phyloP scores from a whole-genome alignment of 2,329 filamentous ascomycete genomes.

The Exophiala calicioides region DNA sequence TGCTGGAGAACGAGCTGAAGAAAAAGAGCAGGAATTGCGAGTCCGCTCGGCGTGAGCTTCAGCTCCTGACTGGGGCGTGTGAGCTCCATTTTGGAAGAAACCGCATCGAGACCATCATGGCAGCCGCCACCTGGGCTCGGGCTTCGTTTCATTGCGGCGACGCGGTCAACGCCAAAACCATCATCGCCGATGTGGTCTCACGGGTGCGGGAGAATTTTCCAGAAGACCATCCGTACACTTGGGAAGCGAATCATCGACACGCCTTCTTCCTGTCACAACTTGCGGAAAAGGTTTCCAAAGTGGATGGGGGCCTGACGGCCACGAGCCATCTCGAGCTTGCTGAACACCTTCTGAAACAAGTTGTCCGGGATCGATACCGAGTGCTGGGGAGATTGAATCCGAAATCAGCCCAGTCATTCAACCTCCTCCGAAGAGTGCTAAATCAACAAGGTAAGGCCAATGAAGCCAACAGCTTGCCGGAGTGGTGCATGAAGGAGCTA shows the following conservation, averaged over 20 bases:
- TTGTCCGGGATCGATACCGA: constrained; percentile 16
- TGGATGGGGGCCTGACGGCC: constrained; percentile 4
- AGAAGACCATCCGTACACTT: constrained; percentile 21
- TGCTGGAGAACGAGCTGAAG: constrained; percentile 22
- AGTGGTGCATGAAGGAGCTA: constrained; percentile 17
- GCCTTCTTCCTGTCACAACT: constrained; percentile 21
- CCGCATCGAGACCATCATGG: constrained; percentile 24
- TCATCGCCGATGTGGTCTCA: constrained; percentile 14
- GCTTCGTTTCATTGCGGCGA: constrained; percentile 18
- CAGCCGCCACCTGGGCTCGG: constrained; percentile 16
- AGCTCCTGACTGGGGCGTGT: constrained; percentile 9
- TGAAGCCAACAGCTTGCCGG: constrained; percentile 14
- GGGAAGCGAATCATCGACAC: constrained; percentile 26
- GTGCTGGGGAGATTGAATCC: constrained; percentile 18
- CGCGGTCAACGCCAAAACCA: constrained; percentile 11
- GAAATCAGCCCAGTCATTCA: constrained; percentile 18
- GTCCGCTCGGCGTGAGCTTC: constrained; percentile 8
- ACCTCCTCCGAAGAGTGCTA: constrained; percentile 15
- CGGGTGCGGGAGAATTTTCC: constrained; percentile 18
- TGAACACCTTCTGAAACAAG: constrained; percentile 21
- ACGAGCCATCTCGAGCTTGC: constrained; percentile 8
- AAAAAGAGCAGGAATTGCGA: constrained; percentile 11
- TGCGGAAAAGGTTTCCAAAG: constrained; percentile 11
- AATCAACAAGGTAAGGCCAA: constrained; percentile 10
- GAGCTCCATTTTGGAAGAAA: constrained; percentile 13